Conservation (phyloP, 148 eudicot genomes). For the Selenicereus undatus region DNA sequence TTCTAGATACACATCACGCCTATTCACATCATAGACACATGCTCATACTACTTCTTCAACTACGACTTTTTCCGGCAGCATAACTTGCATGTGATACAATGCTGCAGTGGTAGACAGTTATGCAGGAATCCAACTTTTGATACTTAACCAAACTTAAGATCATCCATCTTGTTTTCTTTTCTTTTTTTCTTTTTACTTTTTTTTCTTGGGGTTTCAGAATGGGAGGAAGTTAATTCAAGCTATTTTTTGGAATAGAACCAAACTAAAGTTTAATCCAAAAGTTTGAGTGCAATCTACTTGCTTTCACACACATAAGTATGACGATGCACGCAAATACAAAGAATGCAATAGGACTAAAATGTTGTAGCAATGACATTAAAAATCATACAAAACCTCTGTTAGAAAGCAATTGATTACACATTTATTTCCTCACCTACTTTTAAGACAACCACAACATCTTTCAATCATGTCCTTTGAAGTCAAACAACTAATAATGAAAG, state of each 20-base stretch:
- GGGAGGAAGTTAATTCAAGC: neutral
- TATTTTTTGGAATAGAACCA: neutral
- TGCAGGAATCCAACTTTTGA: no score
- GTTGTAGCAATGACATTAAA: neutral
- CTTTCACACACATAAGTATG: conserved; percentile 1
- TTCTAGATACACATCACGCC: neutral
- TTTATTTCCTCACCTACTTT: conserved; percentile 4
- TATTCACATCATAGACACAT: neutral
- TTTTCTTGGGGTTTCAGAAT: no score
- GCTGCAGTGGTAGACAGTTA: neutral
- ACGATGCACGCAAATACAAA: neutral
- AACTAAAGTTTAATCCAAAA: neutral
- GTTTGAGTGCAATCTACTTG: no score
- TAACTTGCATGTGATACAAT: no score
- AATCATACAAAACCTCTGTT: neutral
- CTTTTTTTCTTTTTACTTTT: neutral
- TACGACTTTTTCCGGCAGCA: neutral
- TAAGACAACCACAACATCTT: neutral
- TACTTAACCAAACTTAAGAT: neutral
- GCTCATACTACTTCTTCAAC: neutral
- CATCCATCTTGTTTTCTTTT: neutral
- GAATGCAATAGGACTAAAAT: neutral
- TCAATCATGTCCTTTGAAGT: neutral
- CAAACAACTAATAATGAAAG: conserved; percentile 1
- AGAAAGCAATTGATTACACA: neutral